These are phyloP conservation scores for Pouteria campechiana DNA, from an alignment of 179 eudicot species.

Conservation along the genomic window DNA sequence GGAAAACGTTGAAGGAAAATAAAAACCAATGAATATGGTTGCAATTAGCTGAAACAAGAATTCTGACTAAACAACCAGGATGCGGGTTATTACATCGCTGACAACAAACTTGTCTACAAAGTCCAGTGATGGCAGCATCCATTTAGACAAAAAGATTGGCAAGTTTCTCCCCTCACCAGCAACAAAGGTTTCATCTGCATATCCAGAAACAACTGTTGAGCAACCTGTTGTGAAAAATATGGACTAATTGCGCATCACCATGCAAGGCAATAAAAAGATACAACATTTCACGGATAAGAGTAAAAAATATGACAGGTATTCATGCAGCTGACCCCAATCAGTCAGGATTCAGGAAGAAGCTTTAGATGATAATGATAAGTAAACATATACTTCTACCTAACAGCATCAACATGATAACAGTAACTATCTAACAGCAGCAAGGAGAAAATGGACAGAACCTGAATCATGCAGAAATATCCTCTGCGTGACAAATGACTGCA, in stretches of 20 bases:
- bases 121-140: slow-evolving; percentile 70
- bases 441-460: slow-evolving; percentile 18
- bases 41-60: background rate
- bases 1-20: background rate
- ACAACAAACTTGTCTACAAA: slow-evolving; percentile 48
- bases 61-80: background rate
- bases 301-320: background rate
- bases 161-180: slow-evolving; percentile 13
- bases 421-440: background rate
- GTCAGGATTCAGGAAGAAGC: too few species aligned
- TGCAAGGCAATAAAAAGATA: slow-evolving; percentile 6
- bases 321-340: too few species aligned
- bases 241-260: too few species aligned
- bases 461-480: slow-evolving; percentile 53
- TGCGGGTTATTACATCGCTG: slow-evolving; percentile 34
- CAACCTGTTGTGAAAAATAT: background rate
- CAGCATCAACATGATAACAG: too few species aligned
- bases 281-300: background rate
- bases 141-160: slow-evolving; percentile 37
- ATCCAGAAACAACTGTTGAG: background rate
- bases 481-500: slow-evolving; percentile 79
- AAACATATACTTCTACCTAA: background rate
- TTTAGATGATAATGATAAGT: background rate
- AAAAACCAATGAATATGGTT: background rate
- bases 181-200: slow-evolving; percentile 17